A percentile compares a stretch with the other conserved stretches of the same genome.
phyloP scores from a whole-genome alignment of 345 rosid genomes.

The Camelina sativa region DNA sequence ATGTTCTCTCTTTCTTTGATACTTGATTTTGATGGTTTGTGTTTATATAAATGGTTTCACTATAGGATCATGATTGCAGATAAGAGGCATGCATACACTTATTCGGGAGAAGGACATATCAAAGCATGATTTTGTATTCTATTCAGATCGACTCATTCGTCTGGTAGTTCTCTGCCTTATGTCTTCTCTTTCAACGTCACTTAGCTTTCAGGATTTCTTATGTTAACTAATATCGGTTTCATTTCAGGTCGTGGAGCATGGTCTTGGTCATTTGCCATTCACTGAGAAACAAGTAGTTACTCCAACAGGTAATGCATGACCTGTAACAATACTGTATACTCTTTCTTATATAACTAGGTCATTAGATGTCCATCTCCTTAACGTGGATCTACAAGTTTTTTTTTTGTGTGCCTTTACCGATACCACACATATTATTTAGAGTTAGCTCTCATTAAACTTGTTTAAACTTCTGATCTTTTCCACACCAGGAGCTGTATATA shows the following conservation, averaged over 20 bases:
- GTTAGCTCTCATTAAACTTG: conserved; percentile 6
- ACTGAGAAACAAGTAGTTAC: conserved; percentile 95
- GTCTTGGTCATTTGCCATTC: conserved; percentile 96
- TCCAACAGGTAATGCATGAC: conserved; percentile 70
- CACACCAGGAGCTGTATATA: conserved; percentile 72
- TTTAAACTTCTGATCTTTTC: conserved; percentile 11
- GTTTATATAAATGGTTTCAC: conserved; percentile 34
- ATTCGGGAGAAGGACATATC: conserved; percentile 92
- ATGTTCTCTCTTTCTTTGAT: conserved; percentile 2
- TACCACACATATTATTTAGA: not conserved
- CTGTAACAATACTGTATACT: conserved; percentile 10
- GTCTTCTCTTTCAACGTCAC: conserved; percentile 24
- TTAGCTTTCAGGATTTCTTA: conserved; percentile 5
- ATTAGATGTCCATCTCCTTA: not conserved
- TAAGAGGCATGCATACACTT: conserved; percentile 99
- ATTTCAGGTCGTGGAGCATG: conserved; percentile 95
- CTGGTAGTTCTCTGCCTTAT: conserved; percentile 59
- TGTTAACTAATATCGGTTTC: not conserved
- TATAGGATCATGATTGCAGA: conserved; percentile 55
- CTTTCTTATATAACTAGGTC: not conserved
- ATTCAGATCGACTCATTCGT: conserved; percentile 94
- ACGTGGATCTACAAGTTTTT: not conserved
- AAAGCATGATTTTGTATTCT: conserved; percentile 96
- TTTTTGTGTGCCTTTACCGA: not conserved
- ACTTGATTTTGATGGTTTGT: not conserved